phyloP scores from a whole-genome alignment of 108 stramenopile genomes.

The Cyclotella atomus region DNA sequence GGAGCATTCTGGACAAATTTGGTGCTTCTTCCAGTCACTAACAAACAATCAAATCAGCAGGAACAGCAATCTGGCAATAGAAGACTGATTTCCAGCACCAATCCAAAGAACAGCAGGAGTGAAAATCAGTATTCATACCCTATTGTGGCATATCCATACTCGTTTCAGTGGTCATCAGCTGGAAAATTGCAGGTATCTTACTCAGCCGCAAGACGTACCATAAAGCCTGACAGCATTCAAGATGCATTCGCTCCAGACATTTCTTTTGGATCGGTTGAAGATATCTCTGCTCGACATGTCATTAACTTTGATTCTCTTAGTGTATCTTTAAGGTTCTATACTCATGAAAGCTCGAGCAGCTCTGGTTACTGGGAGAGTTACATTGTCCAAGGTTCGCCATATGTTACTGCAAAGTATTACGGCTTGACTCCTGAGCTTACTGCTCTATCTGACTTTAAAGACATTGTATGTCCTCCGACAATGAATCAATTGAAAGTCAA shows the following conservation, averaged over 20 bases:
- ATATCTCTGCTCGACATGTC: conserved; percentile 52
- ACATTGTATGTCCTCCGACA: conserved; percentile 62
- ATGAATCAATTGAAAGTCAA: conserved; percentile 15
- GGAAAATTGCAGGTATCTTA: conserved; percentile 70
- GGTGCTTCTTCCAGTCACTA: conserved; percentile 51
- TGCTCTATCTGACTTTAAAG: conserved; percentile 68
- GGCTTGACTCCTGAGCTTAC: conserved; percentile 62
- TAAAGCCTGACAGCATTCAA: conserved; percentile 47
- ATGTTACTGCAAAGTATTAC: conserved; percentile 65
- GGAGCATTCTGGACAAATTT: conserved; percentile 92
- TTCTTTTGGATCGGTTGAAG: conserved; percentile 59
- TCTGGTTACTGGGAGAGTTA: conserved; percentile 68
- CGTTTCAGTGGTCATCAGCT: conserved; percentile 77
- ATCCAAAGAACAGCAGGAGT: too few species aligned
- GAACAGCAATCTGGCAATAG: neutral
- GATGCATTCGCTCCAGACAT: conserved; percentile 79
- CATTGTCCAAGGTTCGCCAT: conserved; percentile 85
- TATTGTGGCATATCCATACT: conserved; percentile 82
- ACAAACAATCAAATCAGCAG: neutral
- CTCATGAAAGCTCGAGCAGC: neutral
- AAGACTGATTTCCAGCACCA: conserved; percentile 11
- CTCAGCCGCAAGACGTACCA: conserved; percentile 64
- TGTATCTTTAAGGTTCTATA: conserved; percentile 71
- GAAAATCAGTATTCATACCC: conserved; percentile 73
- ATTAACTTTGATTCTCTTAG: conserved; percentile 76